Conservation (phyloP, 1,284 basidiomycete species). For the Gymnopus androsaceus region DNA sequence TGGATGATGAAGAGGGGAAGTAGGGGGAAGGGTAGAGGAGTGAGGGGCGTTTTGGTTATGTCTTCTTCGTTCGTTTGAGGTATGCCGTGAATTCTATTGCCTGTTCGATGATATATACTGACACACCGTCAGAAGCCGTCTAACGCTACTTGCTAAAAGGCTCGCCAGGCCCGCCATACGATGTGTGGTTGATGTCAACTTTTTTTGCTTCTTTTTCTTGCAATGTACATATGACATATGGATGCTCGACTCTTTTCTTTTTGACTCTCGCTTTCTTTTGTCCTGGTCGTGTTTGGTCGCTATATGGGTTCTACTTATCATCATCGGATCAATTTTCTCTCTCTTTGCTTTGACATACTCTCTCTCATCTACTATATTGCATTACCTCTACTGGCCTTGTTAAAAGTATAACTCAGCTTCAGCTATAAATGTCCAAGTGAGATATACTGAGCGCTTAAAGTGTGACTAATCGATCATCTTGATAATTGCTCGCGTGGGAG, state of each 20-base stretch:
- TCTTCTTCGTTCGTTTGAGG: background rate
- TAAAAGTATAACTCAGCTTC: too few species aligned
- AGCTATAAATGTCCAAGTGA: background rate
- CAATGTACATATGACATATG: background rate
- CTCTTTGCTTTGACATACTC: background rate
- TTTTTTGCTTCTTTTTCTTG: background rate
- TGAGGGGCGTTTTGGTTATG: background rate
- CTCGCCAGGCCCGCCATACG: conserved; percentile 1
- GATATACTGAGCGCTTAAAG: background rate
- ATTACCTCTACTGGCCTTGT: background rate
- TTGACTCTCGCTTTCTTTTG: background rate
- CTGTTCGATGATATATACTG: too few species aligned
- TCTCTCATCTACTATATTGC: background rate
- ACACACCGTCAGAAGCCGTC: too few species aligned
- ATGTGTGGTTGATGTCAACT: background rate
- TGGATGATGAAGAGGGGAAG: background rate
- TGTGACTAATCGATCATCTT: too few species aligned
- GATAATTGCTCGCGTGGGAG: too few species aligned
- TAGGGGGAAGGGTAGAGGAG: background rate
- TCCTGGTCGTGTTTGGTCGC: background rate
- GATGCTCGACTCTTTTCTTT: background rate
- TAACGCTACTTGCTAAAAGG: too few species aligned
- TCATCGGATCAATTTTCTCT: background rate
- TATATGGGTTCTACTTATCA: background rate
- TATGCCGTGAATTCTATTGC: too few species aligned